Base-by-base conservation (phyloP, 2,329 filamentous ascomycete species). In the Hypocreales sp. region DNA sequence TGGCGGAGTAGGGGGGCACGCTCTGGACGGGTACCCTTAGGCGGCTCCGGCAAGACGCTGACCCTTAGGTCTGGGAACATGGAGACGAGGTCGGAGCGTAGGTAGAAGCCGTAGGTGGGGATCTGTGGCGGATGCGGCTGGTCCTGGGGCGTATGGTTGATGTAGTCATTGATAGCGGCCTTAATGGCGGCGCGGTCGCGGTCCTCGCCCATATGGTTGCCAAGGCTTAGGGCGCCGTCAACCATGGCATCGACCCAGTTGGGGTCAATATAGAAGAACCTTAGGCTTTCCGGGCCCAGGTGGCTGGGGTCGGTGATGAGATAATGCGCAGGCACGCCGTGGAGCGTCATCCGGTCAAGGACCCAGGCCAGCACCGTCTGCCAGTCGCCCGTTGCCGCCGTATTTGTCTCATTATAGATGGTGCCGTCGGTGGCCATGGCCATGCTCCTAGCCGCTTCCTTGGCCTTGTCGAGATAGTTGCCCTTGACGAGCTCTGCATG, bases 221-320 rank as follows among this genome's bases (percentile, higher is more conserved):
- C 58, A 2, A 57, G 28, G 8, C 42, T 50, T 0, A 64, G 39
- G 0, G 51, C 59, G 0, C 60, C 60, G 30, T 64, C 60, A 2
- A 63, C 31, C 4, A 62, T 27, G 6, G 46, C 47, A 24, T 58
- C 51, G 0, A 53, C 34, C 60, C 60, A 64, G 27, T 47, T 47
- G 1, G 30, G 15, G 28, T 65, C 60, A 8, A 64, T 55, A 20
- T 45, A 31, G 40, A 64, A 64, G 42, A 61, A 58, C 0, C 56
- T 46, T 0, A 64, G 26, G 8, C 30, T 46, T 32, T 64, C 60
- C 5, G 20, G 23, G 0, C 39, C 47, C 0, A 64, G 36, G 20
- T 49, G 35, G 0, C 31, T 38, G 0, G 54, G 48, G 15, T 63
- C 58, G 0, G 46, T 25, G 5, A 63, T 35, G 2, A 61, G 39